Conservation (phyloP, 179 eudicot species). For the Sideroxylon spinosum region DNA sequence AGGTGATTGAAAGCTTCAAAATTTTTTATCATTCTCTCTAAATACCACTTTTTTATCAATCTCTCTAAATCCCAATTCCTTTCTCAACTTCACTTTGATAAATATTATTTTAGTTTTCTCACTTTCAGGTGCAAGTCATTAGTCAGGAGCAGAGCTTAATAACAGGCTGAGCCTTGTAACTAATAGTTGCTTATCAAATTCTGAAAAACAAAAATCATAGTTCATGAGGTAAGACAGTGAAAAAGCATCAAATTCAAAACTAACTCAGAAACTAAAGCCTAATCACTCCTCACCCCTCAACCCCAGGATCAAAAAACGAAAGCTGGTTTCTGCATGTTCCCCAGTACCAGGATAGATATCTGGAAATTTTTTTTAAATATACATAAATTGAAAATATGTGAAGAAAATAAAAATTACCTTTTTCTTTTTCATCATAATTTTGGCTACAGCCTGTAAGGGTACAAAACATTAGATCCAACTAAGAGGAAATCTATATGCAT, state of each 20-base stretch:
- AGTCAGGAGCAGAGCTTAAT: not conserved
- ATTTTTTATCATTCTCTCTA: not conserved
- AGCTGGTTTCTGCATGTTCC: not conserved
- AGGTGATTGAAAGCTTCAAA: not conserved
- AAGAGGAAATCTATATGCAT: not conserved
- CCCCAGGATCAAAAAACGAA: no score
- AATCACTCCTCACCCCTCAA: not conserved
- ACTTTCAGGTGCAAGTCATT: not conserved
- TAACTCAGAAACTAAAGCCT: not conserved
- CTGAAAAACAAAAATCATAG: not conserved
- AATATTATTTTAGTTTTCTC: not conserved
- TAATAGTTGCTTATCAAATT: not conserved
- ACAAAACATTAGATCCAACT: conserved; percentile 10
- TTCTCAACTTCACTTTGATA: not conserved
- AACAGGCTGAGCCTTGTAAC: not conserved
- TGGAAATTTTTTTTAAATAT: not conserved
- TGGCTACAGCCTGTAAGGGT: conserved; percentile 69
- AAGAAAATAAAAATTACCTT: conserved; percentile 39
- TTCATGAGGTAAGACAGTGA: not conserved
- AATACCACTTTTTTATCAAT: no score
- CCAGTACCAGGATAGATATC: not conserved
- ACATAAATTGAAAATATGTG: not conserved
- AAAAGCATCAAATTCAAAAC: not conserved
- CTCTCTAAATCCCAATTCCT: not conserved
- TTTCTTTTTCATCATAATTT: conserved; percentile 83